Evolutionary conservation across 352 stramenopile genomes (phyloP), one percentile per base, ranked within the genome.

Genomic region (Albugo laibachii): DNA sequence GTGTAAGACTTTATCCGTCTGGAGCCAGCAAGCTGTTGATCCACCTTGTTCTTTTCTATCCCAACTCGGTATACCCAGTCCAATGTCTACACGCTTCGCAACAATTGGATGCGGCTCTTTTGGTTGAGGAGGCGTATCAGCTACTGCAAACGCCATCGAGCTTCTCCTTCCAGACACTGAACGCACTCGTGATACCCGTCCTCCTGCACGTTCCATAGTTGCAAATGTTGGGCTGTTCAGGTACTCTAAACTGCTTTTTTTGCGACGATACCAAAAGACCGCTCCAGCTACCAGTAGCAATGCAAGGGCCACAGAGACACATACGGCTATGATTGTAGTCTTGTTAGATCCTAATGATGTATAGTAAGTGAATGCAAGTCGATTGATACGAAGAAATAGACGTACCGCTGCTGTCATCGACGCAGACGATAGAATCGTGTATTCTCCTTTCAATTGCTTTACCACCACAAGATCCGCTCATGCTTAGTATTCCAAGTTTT

Each of bases 391-490:
- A 21, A 38, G 1, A n/a, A n/a, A n/a, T n/a, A 45, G 31, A 16
- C n/a, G 41, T 31, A 31, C 24, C 24, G 24, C 24, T 31, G 24
- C 24, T 31, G 31, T 56, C 43, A 27, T 53, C 63, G 37, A 84
- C 58, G 40, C 74, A 87, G 37, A 84, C 65, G 11, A 69, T 53
- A 5, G 65, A 55, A 37, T 66, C 68, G 8, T 81, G 50, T 11
- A 84, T 59, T 18, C 59, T 55, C 1, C 62, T 63, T 41, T 73
- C 57, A 0, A 49, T 68, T 3, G 56, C 20, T 8, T 50, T 61
- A 41, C 38, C 11, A 41, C 42, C 42, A 47, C 42, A 24, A 27
- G 20, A 41, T 11, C 20, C 15, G 11, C 38, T 18, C n/a, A 41
- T 47, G n/a, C 19, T 34, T 27, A 27, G 42, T 24, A 43, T 21